Conservation (phyloP, 1,139 yeast genomes). For the Blastobotrys serpentis region DNA sequence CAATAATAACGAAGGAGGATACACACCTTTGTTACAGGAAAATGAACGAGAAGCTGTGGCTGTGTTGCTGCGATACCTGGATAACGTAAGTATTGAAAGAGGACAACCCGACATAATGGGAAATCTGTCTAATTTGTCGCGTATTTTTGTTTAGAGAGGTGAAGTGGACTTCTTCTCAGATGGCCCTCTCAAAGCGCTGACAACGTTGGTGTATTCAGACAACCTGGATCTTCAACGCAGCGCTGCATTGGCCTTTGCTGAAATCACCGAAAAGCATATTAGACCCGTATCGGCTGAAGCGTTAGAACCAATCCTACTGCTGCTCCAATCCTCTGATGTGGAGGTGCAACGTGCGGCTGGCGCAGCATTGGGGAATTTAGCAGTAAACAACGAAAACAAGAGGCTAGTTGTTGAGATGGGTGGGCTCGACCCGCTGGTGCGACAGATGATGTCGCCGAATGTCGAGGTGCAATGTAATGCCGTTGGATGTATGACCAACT, state of each 20-base stretch:
- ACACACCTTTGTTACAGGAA: constrained; percentile 89
- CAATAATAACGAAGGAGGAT: constrained; percentile 43
- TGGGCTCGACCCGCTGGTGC: constrained; percentile 90
- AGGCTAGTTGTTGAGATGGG: constrained; percentile 96
- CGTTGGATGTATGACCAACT: constrained; percentile 95
- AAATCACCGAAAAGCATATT: constrained; percentile 84
- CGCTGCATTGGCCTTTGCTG: constrained; percentile 98
- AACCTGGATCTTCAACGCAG: constrained; percentile 93
- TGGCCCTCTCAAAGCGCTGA: constrained; percentile 81
- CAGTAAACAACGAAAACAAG: constrained; percentile 94
- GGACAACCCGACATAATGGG: neutral
- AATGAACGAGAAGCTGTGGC: constrained; percentile 96
- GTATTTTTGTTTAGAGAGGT: constrained; percentile 45
- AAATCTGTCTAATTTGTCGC: no score
- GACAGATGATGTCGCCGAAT: constrained; percentile 96
- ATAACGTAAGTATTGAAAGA: constrained; percentile 47
- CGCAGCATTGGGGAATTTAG: constrained; percentile 95
- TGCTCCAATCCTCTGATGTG: constrained; percentile 81
- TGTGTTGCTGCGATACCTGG: constrained; percentile 81
- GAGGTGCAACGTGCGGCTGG: constrained; percentile 99
- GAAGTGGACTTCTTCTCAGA: constrained; percentile 81
- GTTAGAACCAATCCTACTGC: constrained; percentile 84
- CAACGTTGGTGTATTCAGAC: constrained; percentile 91
- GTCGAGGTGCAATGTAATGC: constrained; percentile 99
- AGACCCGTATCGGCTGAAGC: constrained; percentile 89